Evolutionary conservation across 2,329 filamentous ascomycete species (phyloP).

Genomic region (Bipolaris gigantea): DNA sequence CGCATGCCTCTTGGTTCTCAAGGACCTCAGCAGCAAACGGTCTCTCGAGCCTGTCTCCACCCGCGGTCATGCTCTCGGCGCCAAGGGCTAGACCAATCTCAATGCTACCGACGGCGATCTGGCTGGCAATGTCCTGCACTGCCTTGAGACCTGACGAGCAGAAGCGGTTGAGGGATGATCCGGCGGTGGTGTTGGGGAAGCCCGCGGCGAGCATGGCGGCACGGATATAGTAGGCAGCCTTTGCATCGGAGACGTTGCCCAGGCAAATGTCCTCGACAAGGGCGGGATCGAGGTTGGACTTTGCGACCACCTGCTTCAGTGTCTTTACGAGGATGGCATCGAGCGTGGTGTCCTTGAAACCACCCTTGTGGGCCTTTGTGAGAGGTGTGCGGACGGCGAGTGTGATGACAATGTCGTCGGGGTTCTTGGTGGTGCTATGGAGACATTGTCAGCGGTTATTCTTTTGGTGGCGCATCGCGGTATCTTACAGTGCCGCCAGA

Average conservation of each 20-base stretch:
- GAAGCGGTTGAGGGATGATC: slow-evolving; percentile 88
- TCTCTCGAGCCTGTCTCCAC: slow-evolving; percentile 68
- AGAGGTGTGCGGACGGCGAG: slow-evolving; percentile 87
- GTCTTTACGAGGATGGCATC: slow-evolving; percentile 85
- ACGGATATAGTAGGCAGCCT: slow-evolving; percentile 88
- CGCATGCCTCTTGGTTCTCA: slow-evolving; percentile 71
- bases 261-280: slow-evolving; percentile 88
- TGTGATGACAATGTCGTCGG: slow-evolving; percentile 96
- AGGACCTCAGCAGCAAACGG: slow-evolving; percentile 80
- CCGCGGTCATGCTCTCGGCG: slow-evolving; percentile 82
- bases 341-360: slow-evolving; percentile 89
- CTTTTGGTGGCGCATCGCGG: background rate
- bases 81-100: slow-evolving; percentile 85
- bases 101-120: slow-evolving; percentile 79
- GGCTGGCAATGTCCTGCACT: slow-evolving; percentile 89
- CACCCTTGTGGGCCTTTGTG: slow-evolving; percentile 85
- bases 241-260: slow-evolving; percentile 85
- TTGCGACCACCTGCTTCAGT: slow-evolving; percentile 66
- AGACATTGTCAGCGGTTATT: slow-evolving; percentile 9
- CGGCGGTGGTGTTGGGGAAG: slow-evolving; percentile 85
- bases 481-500: slow-evolving; percentile 73
- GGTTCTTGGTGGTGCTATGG: slow-evolving; percentile 80
- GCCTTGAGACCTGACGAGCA: slow-evolving; percentile 96
- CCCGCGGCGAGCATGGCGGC: slow-evolving; percentile 87
- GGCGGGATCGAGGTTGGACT: slow-evolving; percentile 75